Evolutionary conservation across 495 filamentous ascomycete genomes (phyloP).

Genomic region (Penicillium alfredii): DNA sequence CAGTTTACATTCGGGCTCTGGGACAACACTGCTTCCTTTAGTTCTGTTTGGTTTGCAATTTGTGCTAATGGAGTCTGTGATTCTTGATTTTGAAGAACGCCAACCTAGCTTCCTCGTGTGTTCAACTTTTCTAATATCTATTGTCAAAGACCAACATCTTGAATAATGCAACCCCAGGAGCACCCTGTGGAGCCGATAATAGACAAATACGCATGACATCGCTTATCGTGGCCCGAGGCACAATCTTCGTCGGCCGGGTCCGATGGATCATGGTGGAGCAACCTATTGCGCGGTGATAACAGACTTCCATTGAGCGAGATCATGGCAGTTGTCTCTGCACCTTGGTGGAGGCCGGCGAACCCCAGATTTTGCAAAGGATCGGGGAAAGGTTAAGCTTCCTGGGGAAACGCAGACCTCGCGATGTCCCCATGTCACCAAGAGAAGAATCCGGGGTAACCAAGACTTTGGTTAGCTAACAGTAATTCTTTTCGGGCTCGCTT

Average conservation of each 20-base stretch:
- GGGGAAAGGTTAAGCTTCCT: background rate
- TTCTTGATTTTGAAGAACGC: no score
- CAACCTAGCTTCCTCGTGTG: no score
- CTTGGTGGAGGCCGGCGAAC: no score
- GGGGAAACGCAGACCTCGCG: background rate
- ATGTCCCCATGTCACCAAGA: background rate
- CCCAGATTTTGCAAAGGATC: background rate
- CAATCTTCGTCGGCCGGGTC: constrained; percentile 13
- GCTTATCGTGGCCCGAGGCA: constrained; percentile 4
- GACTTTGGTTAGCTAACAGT: background rate
- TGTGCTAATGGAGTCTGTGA: no score
- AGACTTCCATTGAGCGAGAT: background rate
- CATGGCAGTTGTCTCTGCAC: no score
- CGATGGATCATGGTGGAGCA: constrained; percentile 8
- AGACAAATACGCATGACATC: background rate
- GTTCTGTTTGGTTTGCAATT: no score
- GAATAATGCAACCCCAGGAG: no score
- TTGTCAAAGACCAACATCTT: no score
- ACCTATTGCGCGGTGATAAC: constrained; percentile 3
- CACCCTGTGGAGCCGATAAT: background rate
- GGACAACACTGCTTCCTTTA: no score
- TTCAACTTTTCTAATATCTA: no score
- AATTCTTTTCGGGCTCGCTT: background rate
- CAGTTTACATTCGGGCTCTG: no score
- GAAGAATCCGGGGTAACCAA: background rate